phyloP scores from a whole-genome alignment of 225 moss, liverwort and hornwort genomes.

The Sphagnum contortum region DNA sequence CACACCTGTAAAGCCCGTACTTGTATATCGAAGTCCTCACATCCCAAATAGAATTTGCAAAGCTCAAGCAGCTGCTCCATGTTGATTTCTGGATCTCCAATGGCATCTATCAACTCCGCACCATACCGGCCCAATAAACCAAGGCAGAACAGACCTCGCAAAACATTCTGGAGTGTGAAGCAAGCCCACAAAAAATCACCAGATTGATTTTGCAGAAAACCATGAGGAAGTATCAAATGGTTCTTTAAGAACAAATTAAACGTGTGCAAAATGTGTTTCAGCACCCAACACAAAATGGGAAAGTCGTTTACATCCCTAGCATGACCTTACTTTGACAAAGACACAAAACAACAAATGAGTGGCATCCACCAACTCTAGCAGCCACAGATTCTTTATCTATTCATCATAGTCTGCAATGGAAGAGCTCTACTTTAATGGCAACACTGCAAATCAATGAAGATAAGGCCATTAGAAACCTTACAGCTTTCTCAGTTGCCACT shows the following conservation, averaged over 20 bases:
- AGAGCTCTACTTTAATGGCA: too few relatives aligned
- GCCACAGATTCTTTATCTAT: too few relatives aligned
- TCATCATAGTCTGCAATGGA: too few relatives aligned
- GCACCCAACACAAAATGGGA: too few relatives aligned
- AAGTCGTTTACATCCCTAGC: not conserved
- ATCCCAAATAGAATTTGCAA: constrained; percentile 58
- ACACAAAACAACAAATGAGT: too few relatives aligned
- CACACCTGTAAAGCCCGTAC: constrained; percentile 64
- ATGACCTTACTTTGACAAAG: not conserved
- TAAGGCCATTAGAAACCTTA: constrained; percentile 16
- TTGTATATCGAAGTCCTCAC: constrained; percentile 73
- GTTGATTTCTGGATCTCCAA: constrained; percentile 61
- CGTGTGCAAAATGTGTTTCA: too few relatives aligned
- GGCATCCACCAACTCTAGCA: too few relatives aligned
- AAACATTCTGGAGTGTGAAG: constrained; percentile 43
- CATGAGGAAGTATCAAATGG: not conserved
- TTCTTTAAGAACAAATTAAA: too few relatives aligned
- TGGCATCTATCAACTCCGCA: constrained; percentile 58
- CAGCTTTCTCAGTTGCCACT: constrained; percentile 52
- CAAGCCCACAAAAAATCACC: not conserved
- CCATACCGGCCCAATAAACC: constrained; percentile 80
- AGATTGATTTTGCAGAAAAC: not conserved
- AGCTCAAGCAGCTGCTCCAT: constrained; percentile 65
- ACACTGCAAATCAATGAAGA: too few relatives aligned
- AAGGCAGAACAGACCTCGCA: constrained; percentile 81